phyloP scores from a whole-genome alignment of 169 alveolate species.

The Cryptosporidium bovis region DNA sequence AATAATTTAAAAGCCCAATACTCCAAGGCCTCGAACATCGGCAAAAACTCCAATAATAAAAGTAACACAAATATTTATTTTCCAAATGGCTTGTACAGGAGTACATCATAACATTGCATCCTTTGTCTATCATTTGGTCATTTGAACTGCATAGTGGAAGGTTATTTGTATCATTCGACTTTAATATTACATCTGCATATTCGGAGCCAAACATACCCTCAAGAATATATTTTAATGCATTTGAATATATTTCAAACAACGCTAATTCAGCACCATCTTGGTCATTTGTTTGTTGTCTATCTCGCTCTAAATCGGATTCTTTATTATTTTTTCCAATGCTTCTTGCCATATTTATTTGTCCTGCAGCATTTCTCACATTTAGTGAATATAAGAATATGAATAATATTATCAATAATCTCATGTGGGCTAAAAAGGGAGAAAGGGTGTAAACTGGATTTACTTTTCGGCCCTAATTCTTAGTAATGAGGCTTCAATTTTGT shows the following conservation, averaged over 20 bases:
- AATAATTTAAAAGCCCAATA: conserved; percentile 5
- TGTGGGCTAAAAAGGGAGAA: no score
- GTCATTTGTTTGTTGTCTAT: neutral
- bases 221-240: conserved; percentile 15
- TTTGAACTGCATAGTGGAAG: conserved; percentile 47
- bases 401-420: no score
- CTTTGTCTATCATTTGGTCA: conserved; percentile 64
- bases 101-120: conserved; percentile 60
- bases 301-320: neutral
- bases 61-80: conserved; percentile 46
- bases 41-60: conserved; percentile 73
- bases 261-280: neutral
- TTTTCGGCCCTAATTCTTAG: no score
- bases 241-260: conserved; percentile 29
- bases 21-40: conserved; percentile 67
- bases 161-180: neutral
- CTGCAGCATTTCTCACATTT: neutral
- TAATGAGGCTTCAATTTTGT: no score
- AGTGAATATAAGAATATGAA: no score
- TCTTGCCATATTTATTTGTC: neutral
- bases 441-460: no score
- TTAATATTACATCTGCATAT: neutral
- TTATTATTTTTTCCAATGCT: neutral
- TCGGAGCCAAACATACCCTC: conserved; percentile 58
- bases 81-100: conserved; percentile 29